Evolutionary conservation across 1,139 yeast genomes (phyloP), one percentile per base, ranked within the genome.

Genomic region (Yamadazyma jaroonii): DNA sequence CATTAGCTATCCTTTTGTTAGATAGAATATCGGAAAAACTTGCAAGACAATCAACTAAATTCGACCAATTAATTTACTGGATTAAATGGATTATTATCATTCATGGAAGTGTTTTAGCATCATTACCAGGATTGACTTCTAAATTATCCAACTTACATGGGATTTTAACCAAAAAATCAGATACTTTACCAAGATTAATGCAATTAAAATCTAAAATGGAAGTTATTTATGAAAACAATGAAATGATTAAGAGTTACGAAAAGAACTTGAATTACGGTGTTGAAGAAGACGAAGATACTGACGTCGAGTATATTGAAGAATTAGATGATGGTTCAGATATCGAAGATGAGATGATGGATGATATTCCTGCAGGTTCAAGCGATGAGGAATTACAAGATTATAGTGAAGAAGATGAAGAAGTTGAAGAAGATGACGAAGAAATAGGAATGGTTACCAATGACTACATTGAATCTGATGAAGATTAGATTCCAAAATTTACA

Each of bases 21-120:
- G 96, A 90, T 54, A 74, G 90, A 52, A 66, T 92, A 27, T 89
- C 96, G 1, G 96, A 89, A 56, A 77, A 87, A 57, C 78, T 88
- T 42, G 83, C 90, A 9, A 77, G 94, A 51, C 76, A 72, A 50
- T 56, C 71, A 10, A 57, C 62, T 12, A 77, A 88, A 48, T 89
- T 89, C 46, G 86, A 84, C 28, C 83, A 81, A 43, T 70, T 92
- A 46, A 83, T 84, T 46, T 73, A 79, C 35, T 92, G 99, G 99
- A 81, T 90, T 47, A 87, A 90, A 58, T 90, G 97, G 94, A 82
- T 89, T 35, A 70, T 94, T 53, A 82, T 92, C 33, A 79, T 85
- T 28, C 98, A 94, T 58, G 98, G 98, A 29, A 92, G 95, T 2
- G 67, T 73, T 11, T 64, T 83, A 37, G 75, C 84, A 21, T 74